Conservation (phyloP, 768 basidiomycete species). For the Strobilomyces echinocephalus region DNA sequence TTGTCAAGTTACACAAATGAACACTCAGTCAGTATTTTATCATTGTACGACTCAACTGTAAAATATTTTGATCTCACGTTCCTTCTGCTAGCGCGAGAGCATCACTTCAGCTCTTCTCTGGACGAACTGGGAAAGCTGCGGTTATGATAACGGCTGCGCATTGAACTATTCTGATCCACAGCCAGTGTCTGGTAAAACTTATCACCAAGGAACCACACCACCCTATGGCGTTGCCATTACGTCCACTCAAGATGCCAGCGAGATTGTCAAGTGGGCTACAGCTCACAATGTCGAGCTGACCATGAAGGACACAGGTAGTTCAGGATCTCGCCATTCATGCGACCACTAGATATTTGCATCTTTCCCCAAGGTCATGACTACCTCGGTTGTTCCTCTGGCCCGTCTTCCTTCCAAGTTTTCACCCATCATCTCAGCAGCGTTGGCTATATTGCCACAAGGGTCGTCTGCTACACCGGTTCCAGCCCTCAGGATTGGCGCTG, state of each 20-base stretch:
- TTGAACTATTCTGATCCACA: constrained; percentile 19
- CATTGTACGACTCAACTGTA: too few species aligned
- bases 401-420: constrained; percentile 15
- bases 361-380: constrained; percentile 10
- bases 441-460: constrained; percentile 8
- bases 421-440: constrained; percentile 12
- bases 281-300: constrained; percentile 14
- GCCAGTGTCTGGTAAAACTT: constrained; percentile 4
- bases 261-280: constrained; percentile 15
- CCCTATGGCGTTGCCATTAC: constrained; percentile 14
- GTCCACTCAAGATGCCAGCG: constrained; percentile 15
- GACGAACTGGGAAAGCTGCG: constrained; percentile 20
- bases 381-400: constrained; percentile 15
- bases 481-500: constrained; percentile 13
- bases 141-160: constrained; percentile 10
- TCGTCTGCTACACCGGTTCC: constrained; percentile 8
- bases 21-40: background rate
- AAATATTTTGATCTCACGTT: too few species aligned
- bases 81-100: constrained; percentile 9
- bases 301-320: constrained; percentile 19
- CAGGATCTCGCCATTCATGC: too few species aligned
- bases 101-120: constrained; percentile 16
- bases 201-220: constrained; percentile 14
- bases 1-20: background rate
- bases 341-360: background rate